Conservation (phyloP, 257 asterid genomes). For the Scutellaria minor region DNA sequence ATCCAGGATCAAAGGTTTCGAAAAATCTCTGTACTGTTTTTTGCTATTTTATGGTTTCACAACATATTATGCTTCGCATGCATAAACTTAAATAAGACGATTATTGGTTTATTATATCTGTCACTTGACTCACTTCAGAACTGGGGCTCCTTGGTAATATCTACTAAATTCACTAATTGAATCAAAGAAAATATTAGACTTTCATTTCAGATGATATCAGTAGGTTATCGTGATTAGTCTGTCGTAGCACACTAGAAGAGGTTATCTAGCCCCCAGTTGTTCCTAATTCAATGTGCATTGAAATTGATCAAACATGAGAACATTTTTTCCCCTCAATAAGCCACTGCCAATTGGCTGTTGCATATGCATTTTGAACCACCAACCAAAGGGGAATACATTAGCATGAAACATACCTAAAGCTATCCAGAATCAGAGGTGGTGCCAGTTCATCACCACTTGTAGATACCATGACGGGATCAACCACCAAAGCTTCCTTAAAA, state of each 20-base stretch:
- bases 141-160: neutral
- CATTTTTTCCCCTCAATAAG: neutral
- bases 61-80: neutral
- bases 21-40: neutral
- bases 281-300: neutral
- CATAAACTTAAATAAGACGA: neutral
- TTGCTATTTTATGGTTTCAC: neutral
- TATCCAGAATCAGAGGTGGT: conserved; percentile 66
- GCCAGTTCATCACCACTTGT: conserved; percentile 89
- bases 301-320: conserved; percentile 12
- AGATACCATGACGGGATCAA: conserved; percentile 98
- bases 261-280: neutral
- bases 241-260: conserved; percentile 3
- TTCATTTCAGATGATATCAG: conserved; percentile 1
- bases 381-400: neutral
- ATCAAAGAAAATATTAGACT: neutral
- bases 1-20: conserved; percentile 11
- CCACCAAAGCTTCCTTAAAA: conserved; percentile 86
- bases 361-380: conserved; percentile 14
- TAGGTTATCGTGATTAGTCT: neutral
- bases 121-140: conserved; percentile 3
- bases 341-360: neutral
- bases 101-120: conserved; percentile 12
- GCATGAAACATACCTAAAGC: conserved; percentile 59
- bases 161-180: neutral